Evolutionary conservation across 2,329 filamentous ascomycete species (phyloP).

Genomic region (Leptographium radiaticola): DNA sequence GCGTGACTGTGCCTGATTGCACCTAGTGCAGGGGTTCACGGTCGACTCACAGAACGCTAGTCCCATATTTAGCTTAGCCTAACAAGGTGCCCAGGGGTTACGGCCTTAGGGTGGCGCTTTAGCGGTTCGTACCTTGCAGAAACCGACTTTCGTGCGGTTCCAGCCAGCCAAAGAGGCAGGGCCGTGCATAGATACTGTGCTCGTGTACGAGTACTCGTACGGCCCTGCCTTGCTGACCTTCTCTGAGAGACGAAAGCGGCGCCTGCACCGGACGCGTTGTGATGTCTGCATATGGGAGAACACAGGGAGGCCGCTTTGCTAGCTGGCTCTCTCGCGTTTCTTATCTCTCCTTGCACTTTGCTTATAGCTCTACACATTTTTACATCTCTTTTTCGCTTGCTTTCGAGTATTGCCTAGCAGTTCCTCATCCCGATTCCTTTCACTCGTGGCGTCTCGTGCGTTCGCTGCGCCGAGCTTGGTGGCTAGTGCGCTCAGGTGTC

Average conservation of each 20-base stretch:
- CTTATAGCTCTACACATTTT: too few relatives aligned
- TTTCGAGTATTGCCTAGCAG: too few relatives aligned
- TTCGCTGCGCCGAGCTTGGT: background rate
- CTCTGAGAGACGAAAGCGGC: too few relatives aligned
- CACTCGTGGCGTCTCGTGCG: too few relatives aligned
- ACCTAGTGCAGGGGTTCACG: background rate
- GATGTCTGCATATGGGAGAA: background rate
- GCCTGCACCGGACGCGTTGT: background rate
- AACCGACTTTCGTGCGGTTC: background rate
- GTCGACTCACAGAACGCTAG: background rate
- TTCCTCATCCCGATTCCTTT: too few relatives aligned
- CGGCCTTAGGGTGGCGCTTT: slow-evolving; percentile 5
- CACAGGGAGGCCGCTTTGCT: too few relatives aligned
- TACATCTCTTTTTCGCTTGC: too few relatives aligned
- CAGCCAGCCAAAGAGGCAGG: background rate
- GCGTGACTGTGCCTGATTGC: background rate
- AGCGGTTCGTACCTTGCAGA: slow-evolving; percentile 10
- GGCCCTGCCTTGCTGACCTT: too few relatives aligned
- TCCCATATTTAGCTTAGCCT: background rate
- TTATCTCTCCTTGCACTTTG: too few relatives aligned
- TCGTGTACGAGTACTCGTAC: too few relatives aligned
- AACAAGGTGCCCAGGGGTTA: slow-evolving; percentile 2
- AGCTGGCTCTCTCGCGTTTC: too few relatives aligned
- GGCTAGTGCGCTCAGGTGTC: background rate
- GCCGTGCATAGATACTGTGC: background rate